These are phyloP conservation scores for Hygrocybe coccinea DNA, from an alignment of 768 basidiomycete species.

Conservation along the genomic window DNA sequence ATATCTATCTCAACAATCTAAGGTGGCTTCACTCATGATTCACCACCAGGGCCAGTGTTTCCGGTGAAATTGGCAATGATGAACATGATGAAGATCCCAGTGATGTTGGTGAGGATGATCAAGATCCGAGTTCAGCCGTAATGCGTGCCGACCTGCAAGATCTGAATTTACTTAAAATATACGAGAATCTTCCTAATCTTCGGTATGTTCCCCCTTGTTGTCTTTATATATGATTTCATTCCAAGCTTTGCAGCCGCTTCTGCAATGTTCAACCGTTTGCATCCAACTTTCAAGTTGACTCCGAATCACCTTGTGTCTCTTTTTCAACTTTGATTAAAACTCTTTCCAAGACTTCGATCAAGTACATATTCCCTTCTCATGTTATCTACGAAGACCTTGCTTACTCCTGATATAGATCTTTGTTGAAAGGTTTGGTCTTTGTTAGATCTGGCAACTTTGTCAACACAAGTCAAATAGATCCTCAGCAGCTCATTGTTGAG, in stretches of 20 bases:
- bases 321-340: background rate
- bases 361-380: background rate
- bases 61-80: too few species aligned
- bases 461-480: conserved; percentile 6
- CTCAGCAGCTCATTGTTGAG: background rate
- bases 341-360: background rate
- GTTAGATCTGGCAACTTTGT: background rate
- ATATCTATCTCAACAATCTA: too few species aligned
- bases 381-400: background rate
- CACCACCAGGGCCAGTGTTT: too few species aligned
- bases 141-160: too few species aligned
- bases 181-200: background rate
- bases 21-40: too few species aligned
- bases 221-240: background rate
- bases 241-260: background rate
- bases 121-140: too few species aligned
- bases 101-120: too few species aligned
- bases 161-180: background rate
- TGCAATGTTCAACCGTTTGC: background rate
- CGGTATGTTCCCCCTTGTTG: background rate
- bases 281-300: background rate
- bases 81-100: too few species aligned
- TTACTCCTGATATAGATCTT: background rate
- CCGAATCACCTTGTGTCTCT: background rate
- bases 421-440: conserved; percentile 3